Conservation (phyloP, 345 rosid genomes). For the Melaleuca quinquenervia region DNA sequence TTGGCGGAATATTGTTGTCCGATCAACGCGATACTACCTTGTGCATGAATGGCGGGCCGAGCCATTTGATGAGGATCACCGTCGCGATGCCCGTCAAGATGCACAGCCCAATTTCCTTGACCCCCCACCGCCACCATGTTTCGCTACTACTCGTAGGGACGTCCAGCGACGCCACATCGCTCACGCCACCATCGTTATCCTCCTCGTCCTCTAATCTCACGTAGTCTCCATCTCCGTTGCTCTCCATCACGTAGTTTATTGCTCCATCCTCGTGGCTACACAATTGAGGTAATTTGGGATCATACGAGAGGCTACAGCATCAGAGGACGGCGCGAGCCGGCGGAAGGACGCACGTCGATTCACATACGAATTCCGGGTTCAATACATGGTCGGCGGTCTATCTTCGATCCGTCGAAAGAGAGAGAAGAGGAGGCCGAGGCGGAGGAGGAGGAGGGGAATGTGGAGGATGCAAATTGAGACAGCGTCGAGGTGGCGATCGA, state of each 20-base stretch:
- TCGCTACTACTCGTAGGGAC: neutral
- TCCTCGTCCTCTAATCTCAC: constrained; percentile 1
- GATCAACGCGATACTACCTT: constrained; percentile 2
- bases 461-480: neutral
- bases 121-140: neutral
- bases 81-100: neutral
- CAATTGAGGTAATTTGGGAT: neutral
- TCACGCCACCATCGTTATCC: neutral
- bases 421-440: neutral
- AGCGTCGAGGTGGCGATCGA: neutral
- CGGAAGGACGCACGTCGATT: neutral
- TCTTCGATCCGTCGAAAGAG: neutral
- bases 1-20: neutral
- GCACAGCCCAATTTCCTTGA: neutral
- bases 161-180: neutral
- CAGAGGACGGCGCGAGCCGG: neutral
- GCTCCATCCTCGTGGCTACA: neutral
- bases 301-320: neutral
- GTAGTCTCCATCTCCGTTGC: neutral
- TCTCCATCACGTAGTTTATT: neutral
- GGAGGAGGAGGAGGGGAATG: neutral
- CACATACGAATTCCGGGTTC: neutral
- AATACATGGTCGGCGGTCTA: neutral
- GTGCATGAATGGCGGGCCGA: constrained; percentile 3
- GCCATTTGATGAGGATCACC: neutral